Percentiles rank a stretch among this genome's conserved stretches.
phyloP scores from a whole-genome alignment of 805 yeast genomes.

The Candida tallmaniae region DNA sequence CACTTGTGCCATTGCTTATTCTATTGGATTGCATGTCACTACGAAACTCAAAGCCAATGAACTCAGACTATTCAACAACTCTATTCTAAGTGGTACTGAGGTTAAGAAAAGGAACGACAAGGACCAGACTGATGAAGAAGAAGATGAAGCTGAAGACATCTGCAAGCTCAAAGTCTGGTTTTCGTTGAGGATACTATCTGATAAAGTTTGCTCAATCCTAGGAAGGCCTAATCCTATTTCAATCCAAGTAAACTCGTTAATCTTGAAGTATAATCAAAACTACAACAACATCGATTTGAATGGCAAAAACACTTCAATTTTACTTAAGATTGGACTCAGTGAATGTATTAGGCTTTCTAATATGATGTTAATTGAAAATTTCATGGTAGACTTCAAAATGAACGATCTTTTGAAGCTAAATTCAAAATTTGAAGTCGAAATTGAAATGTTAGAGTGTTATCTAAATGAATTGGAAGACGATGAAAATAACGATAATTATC shows the following conservation, averaged over 20 bases:
- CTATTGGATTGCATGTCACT: slow-evolving; percentile 49
- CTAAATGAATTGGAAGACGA: slow-evolving; percentile 7
- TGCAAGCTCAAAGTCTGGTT: slow-evolving; percentile 46
- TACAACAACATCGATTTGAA: slow-evolving; percentile 14
- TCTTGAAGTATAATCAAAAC: slow-evolving; percentile 19
- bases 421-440: slow-evolving; percentile 38
- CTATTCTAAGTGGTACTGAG: slow-evolving; percentile 1
- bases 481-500: neutral
- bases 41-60: slow-evolving; percentile 20
- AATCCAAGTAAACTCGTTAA: slow-evolving; percentile 29
- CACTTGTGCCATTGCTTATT: slow-evolving; percentile 45
- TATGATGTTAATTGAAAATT: slow-evolving; percentile 47
- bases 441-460: slow-evolving; percentile 23
- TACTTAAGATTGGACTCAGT: slow-evolving; percentile 44
- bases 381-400: slow-evolving; percentile 41
- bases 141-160: slow-evolving; percentile 31
- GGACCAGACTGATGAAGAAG: slow-evolving; percentile 15
- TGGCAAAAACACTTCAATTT: slow-evolving; percentile 22
- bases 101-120: slow-evolving; percentile 1
- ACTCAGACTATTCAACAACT: slow-evolving; percentile 8
- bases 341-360: slow-evolving; percentile 47
- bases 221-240: slow-evolving; percentile 56
- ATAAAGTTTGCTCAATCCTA: slow-evolving; percentile 46
- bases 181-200: slow-evolving; percentile 43
- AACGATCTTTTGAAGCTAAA: slow-evolving; percentile 40